Evolutionary conservation across 202 grass and related monocot species (phyloP), one percentile per base, ranked within the genome.

Genomic region (Tripidium arundinaceum): DNA sequence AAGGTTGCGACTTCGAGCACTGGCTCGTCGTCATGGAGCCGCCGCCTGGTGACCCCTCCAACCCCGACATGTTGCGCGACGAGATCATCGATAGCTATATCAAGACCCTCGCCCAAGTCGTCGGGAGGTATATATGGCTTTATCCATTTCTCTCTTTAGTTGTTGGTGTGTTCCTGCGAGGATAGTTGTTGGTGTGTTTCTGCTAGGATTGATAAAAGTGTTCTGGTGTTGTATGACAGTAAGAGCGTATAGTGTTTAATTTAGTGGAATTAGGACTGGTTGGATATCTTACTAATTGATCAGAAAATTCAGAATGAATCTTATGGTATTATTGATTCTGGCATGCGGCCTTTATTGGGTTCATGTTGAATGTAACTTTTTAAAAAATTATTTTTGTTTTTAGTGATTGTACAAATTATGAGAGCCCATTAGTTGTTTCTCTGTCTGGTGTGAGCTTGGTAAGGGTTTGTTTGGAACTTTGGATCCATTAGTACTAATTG

Each of bases 1-100:
- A 93, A 8, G 91, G 91, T 0, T 93, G 91, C 52, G 91, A 93
- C 64, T 93, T 93, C 83, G 91, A 90, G 79, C 91, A 90, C 79
- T 93, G 91, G 91, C 85, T 93, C 25, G 65, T 93, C 2, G 79
- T 93, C 82, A 72, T 93, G 87, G 91, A 93, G 79, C 82, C 89
- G 58, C 89, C 91, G 18, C 73, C 87, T 2, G 90, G 87, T 33
- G 72, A 88, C 19, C 9, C 77, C 3, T 21, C 13, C 41, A 84
- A 78, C 39, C 89, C 89, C 28, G 85, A 87, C 0, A 0, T 74
- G 13, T 50, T 72, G 2, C 85, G 91, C 25, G 88, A 93, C 4
- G 88, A 93, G 61, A 93, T 90, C 65, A 90, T 90, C 57, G 72
- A 88, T 6, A 34, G 76, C 62, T 93, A 90, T 57, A 93, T 93